These are phyloP conservation scores for Colletotrichum lindemuthianum DNA, from an alignment of 2,329 filamentous ascomycete species.

Conservation along the genomic window DNA sequence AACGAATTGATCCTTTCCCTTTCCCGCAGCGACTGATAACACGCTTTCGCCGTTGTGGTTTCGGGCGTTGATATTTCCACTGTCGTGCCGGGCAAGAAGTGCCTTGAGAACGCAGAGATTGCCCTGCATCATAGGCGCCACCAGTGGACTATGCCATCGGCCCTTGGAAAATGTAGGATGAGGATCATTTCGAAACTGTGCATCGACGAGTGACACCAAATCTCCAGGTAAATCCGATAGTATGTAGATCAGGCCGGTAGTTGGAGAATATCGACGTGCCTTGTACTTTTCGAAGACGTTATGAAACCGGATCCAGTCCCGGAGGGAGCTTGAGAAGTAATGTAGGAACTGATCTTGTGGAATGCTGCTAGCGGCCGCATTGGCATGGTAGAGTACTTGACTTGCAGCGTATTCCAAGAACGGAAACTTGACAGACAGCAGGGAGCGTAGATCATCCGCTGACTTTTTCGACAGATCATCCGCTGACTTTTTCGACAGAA, in stretches of 20 bases:
- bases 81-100: neutral
- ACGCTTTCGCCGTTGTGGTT: neutral
- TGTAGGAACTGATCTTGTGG: neutral
- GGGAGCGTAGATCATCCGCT: rapidly evolving
- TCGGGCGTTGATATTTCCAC: neutral
- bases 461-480: rapidly evolving
- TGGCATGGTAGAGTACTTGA: neutral
- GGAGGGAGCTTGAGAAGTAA: rapidly evolving
- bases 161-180: rapidly evolving
- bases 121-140: neutral
- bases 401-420: slow-evolving; percentile 17
- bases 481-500: neutral
- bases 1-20: rapidly evolving
- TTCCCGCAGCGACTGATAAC: neutral
- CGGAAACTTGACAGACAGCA: neutral
- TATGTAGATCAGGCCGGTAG: neutral
- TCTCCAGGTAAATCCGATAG: neutral
- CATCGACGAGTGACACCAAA: rapidly evolving
- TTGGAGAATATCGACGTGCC: neutral
- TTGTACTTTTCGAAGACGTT: neutral
- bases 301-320: neutral
- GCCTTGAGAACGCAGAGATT: neutral
- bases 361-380: neutral
- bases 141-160: neutral
- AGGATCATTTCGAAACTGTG: rapidly evolving